Evolutionary conservation across 2,329 filamentous ascomycete genomes (phyloP).

Genomic region (Bipolaris gigantea): DNA sequence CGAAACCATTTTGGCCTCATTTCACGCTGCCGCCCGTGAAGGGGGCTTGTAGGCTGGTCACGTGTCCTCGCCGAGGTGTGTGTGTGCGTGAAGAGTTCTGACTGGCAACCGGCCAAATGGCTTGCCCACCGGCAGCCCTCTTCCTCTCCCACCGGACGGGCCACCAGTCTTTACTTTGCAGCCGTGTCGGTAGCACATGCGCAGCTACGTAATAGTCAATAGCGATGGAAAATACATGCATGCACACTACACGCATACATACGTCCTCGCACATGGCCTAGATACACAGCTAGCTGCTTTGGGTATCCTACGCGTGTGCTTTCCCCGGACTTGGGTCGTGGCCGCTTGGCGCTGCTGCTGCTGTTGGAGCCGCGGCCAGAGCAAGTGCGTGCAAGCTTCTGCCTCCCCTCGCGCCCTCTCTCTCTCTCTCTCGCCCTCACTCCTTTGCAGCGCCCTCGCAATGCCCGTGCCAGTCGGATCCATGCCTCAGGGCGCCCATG

Average conservation of each 20-base stretch:
- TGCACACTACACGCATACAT: not conserved
- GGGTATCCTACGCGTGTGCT: slow-evolving; percentile 13
- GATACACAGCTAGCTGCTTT: not conserved
- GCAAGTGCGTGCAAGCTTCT: slow-evolving; percentile 12
- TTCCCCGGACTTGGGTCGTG: slow-evolving; percentile 13
- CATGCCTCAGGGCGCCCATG: slow-evolving; percentile 46
- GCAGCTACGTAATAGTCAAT: too few species aligned
- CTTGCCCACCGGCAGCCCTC: too few species aligned
- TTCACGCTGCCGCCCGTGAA: slow-evolving; percentile 12
- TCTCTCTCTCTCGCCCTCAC: slow-evolving; percentile 17
- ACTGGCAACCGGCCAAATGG: too few species aligned
- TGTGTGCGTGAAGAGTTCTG: too few species aligned
- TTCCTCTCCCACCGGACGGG: too few species aligned
- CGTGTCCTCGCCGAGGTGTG: slow-evolving; percentile 12
- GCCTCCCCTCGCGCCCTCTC: slow-evolving; percentile 22
- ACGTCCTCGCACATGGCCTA: not conserved
- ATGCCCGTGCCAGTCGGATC: slow-evolving; percentile 62
- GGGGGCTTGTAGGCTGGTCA: slow-evolving; percentile 13
- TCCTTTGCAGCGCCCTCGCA: slow-evolving; percentile 20
- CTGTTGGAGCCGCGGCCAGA: slow-evolving; percentile 16
- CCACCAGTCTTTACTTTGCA: too few species aligned
- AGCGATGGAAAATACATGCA: too few species aligned
- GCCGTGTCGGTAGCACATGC: not conserved
- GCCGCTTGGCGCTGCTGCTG: slow-evolving; percentile 5
- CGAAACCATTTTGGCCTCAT: slow-evolving; percentile 19